Base-by-base conservation (phyloP, 2,329 filamentous ascomycete species). In the Botryotinia convoluta region DNA sequence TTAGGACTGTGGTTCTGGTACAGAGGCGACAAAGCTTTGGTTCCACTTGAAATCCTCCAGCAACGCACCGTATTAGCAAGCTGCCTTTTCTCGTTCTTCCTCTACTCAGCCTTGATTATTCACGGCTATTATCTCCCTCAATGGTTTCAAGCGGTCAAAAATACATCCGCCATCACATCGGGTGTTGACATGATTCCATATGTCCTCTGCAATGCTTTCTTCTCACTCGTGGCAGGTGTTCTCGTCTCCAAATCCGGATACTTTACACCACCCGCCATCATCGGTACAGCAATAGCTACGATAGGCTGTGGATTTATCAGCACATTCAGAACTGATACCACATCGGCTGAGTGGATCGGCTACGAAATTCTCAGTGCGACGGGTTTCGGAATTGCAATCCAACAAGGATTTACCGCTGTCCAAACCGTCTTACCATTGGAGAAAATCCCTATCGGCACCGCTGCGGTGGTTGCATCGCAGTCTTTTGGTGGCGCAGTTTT, bases 21-120 rank as follows among this genome's bases (percentile, higher is more conserved):
- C 62, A 81, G 82, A 72, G 84, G 83, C 4, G 83, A 85, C n/a
- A 78, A 81, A 3, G 86, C 87, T 37, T 85, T 88, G 81, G 81
- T 89, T 10, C 84, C 85, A 0, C 80, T 80, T 10, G 79, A 81
- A 14, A 81, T 84, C 72, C 45, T 84, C 44, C 77, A 74, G 29
- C 79, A 83, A 39, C 79, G 83, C 22, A 81, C 77, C 37, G 79
- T 84, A 4, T 77, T 76, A 10, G 78, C 76, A 14, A 45, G 80
- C 5, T 77, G 79, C 35, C 72, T 75, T 45, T 74, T 75, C 48
- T 77, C 75, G 4, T 79, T 80, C 73, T 77, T 72, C 45, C 39
- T 68, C n/a, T 68, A 57, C 18, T 57, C 65, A 4, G 48, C 48
- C 26, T 68, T 57, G 35, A 57, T 75, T 74, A 16, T 78, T 72